Conservation (phyloP, 805 yeast species). For the Danielia reshetovae region DNA sequence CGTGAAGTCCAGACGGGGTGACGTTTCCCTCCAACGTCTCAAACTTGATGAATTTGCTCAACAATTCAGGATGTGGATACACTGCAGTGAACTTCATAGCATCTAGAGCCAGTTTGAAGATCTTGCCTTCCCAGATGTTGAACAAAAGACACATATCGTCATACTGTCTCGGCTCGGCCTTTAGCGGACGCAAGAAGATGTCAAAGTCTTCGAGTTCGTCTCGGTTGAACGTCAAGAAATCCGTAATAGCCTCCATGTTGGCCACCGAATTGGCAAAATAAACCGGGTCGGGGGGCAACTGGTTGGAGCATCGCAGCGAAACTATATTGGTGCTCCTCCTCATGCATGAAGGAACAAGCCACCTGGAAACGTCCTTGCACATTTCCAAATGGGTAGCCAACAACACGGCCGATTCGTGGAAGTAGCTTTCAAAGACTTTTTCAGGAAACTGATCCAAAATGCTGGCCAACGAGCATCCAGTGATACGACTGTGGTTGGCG, state of each 20-base stretch:
- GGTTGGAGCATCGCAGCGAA: slow-evolving; percentile 22
- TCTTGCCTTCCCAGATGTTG: slow-evolving; percentile 30
- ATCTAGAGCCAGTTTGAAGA: slow-evolving; percentile 21
- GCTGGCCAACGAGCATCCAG: neutral
- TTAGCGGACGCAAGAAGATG: slow-evolving; percentile 1
- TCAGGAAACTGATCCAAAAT: neutral
- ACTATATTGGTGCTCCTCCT: slow-evolving; percentile 19
- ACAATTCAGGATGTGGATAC: slow-evolving; percentile 29
- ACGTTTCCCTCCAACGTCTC: neutral
- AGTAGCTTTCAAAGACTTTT: slow-evolving; percentile 11
- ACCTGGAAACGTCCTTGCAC: slow-evolving; percentile 19
- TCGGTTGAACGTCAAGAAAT: slow-evolving; percentile 10
- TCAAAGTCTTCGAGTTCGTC: slow-evolving; percentile 5
- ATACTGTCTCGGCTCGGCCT: slow-evolving; percentile 1
- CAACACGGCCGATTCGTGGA: slow-evolving; percentile 26
- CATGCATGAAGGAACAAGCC: slow-evolving; percentile 23
- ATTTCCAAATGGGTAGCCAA: slow-evolving; percentile 26
- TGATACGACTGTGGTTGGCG: slow-evolving; percentile 6
- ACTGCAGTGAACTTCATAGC: slow-evolving; percentile 26
- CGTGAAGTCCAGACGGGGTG: slow-evolving; percentile 2
- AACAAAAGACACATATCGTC: slow-evolving; percentile 27
- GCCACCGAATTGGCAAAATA: slow-evolving; percentile 25
- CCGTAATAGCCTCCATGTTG: slow-evolving; percentile 11
- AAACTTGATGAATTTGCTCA: neutral
- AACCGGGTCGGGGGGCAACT: slow-evolving; percentile 14